Conservation (phyloP, 306 rosid genomes). For the Neltuma alba region DNA sequence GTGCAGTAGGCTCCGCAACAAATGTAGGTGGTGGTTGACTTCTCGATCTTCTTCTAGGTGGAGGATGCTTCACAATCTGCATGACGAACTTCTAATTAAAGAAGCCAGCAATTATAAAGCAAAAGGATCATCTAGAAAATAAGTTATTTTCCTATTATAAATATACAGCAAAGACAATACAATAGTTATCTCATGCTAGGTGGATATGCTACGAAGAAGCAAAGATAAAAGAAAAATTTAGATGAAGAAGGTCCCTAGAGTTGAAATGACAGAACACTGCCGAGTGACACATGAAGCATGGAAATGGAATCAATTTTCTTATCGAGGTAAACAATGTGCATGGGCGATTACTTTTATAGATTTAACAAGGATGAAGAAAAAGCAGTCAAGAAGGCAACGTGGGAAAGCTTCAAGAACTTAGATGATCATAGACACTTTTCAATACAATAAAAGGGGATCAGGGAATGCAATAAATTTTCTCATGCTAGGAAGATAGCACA, state of each 20-base stretch:
- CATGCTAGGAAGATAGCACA: background rate
- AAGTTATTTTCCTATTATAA: background rate
- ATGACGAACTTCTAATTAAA: constrained; percentile 27
- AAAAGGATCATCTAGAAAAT: constrained; percentile 20
- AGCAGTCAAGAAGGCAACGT: background rate
- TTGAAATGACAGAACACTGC: background rate
- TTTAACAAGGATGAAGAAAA: background rate
- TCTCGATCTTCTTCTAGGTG: constrained; percentile 55
- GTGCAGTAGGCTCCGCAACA: constrained; percentile 74
- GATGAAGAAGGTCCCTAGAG: background rate
- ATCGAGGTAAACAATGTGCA: background rate
- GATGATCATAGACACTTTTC: background rate
- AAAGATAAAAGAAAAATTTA: background rate
- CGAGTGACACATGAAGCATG: background rate
- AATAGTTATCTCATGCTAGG: constrained; percentile 2
- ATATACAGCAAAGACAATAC: background rate
- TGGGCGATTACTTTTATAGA: background rate
- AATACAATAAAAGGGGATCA: background rate
- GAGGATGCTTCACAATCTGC: constrained; percentile 68
- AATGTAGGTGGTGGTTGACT: constrained; percentile 70
- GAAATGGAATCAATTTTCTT: background rate
- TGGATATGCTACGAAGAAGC: background rate
- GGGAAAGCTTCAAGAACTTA: background rate
- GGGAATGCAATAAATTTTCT: constrained; percentile 2
- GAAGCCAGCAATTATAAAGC: constrained; percentile 28